A percentile compares a stretch with the other conserved stretches of the same genome.
Evolutionary conservation across 2,329 filamentous ascomycete genomes (phyloP).

Genomic region (Colletotrichum musicola): DNA sequence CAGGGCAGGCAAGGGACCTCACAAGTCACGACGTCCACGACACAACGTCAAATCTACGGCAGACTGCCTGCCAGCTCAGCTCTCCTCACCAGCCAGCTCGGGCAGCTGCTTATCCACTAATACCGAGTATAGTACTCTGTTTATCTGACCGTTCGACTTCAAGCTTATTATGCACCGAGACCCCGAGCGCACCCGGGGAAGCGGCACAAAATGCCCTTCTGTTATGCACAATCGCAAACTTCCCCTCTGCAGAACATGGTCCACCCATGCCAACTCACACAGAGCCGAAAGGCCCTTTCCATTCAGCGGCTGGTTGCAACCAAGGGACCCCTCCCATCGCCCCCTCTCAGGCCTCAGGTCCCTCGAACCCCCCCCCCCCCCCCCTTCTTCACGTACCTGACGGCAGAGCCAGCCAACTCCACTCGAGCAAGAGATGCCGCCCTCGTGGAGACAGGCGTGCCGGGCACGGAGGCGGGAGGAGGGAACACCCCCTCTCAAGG

Average conservation of each 20-base stretch:
- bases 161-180: conserved; percentile 27
- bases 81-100: conserved; percentile 1
- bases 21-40: not conserved
- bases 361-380: not conserved
- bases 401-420: conserved; percentile 13
- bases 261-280: conserved; percentile 18
- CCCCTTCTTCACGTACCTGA: not conserved
- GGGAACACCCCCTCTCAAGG: conserved; percentile 31
- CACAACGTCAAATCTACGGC: not conserved
- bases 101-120: conserved; percentile 5
- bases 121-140: not conserved
- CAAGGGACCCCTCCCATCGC: not conserved
- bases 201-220: conserved; percentile 24
- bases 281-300: not conserved
- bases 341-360: not conserved
- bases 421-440: conserved; percentile 6
- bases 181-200: conserved; percentile 30
- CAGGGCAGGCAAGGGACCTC: not conserved
- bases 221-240: conserved; percentile 25
- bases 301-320: not conserved
- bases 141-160: conserved; percentile 35
- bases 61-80: conserved; percentile 1
- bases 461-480: conserved; percentile 22
- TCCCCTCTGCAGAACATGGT: conserved; percentile 31
- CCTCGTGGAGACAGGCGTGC: conserved; percentile 19